These are phyloP conservation scores for Eimeria necatrix DNA, from an alignment of 169 alveolate species.

Conservation along the genomic window DNA sequence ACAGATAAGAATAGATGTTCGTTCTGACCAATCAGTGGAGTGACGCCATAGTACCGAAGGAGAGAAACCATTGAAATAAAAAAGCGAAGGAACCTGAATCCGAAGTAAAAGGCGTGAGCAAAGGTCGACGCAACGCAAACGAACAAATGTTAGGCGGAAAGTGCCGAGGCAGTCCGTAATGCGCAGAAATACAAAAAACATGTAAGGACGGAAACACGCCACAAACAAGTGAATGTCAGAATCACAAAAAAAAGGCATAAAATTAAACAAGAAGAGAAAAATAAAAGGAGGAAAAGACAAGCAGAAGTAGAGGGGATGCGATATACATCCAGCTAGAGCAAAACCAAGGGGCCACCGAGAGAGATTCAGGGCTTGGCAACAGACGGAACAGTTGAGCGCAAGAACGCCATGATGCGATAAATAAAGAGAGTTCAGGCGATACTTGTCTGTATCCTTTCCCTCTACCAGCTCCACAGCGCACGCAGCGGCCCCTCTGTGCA, in stretches of 20 bases:
- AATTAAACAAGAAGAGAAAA: no score
- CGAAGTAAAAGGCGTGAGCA: background rate
- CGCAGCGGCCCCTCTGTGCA: constrained; percentile 82
- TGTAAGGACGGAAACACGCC: no score
- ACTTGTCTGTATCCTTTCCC: constrained; percentile 78
- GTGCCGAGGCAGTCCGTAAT: no score
- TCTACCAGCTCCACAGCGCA: constrained; percentile 79
- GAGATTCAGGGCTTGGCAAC: background rate
- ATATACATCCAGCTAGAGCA: no score
- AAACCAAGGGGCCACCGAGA: background rate
- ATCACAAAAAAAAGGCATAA: no score
- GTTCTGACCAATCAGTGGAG: constrained; percentile 80
- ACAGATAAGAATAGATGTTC: background rate
- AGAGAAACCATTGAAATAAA: constrained; percentile 77
- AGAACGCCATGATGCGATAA: background rate
- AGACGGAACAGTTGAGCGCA: background rate
- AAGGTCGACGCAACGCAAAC: background rate
- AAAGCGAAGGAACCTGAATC: constrained; percentile 78
- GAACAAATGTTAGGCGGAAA: no score
- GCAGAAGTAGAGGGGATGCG: no score
- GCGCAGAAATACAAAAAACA: no score
- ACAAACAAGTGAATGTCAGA: no score
- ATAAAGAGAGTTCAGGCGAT: background rate
- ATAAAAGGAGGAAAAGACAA: background rate
- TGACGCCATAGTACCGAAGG: constrained; percentile 66